Base-by-base conservation (phyloP, 2,329 filamentous ascomycete species). In the Beauveria caledonica region DNA sequence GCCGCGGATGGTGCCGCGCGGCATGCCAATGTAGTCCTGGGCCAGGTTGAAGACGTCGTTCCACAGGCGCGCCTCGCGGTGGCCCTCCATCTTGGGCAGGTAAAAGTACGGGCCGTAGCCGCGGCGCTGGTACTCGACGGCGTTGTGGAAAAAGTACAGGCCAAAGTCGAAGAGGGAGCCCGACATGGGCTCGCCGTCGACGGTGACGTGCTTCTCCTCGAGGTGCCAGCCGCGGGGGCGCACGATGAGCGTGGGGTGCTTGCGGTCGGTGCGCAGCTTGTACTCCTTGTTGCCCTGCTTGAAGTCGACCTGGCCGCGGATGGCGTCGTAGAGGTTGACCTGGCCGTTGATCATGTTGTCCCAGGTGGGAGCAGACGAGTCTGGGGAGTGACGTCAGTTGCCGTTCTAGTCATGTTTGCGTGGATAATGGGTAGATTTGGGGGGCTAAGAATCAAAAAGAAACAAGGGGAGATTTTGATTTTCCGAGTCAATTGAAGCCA, bases 261-360 rank as follows among this genome's bases (percentile, higher is more conserved):
- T 85, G 68, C 89, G 86, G 78, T 97, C 93, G 62, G 89, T 96
- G 65, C 93, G 90, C 63, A 99, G 88, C 81, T 96, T 97, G 81
- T 99, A 99, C 72, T 96, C 92, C 79, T 97, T 99, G 69, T 86
- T 80, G 64, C 92, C 92, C 71, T 92, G 88, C 81, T 94, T 95
- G 83, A 97, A 97, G 79, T 97, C 93, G 68, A 97, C 86, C 77
- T 97, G 89, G 68, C 86, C 87, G 70, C 94, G 90, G 72, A 96
- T 92, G 67, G 92, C 94, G 70, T 97, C 94, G 80, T 97, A 95
- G 61, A 99, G 84, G 80, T 97, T 99, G 67, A 97, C 87, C 77
- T 99, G 94, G 64, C 94, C 94, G 68, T 94, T 96, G 80, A 97
- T 88, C 92, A 97, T 97, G 80, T 97, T 97, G 67, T 96, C 92